Base-by-base conservation (phyloP, 768 basidiomycete species). In the Pleurotus tuoliensis region DNA sequence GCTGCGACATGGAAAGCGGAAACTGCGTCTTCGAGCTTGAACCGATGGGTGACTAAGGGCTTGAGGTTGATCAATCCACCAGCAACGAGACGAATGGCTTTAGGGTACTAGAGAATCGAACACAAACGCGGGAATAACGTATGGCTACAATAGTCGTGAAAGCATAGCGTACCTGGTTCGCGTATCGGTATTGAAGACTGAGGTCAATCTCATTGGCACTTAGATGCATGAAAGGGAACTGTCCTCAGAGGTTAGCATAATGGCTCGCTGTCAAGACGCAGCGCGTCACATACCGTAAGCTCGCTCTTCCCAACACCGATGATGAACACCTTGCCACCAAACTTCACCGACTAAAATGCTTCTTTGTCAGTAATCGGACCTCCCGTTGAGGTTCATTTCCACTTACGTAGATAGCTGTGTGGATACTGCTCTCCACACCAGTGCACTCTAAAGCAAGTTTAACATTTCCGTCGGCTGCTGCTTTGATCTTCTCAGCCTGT, bases 11-110 rank as follows among this genome's bases (percentile, higher is more conserved):
- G 83, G 74, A 95, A 95, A 1, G 93, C 93, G 49, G 83, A 72
- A 6, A 86, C 78, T 0, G 91, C 88, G 30, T 88, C 80, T 61
- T 89, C 87, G 15, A 95, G 78, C 16, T 75, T 59, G 67, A 90
- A 90, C 11, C 83, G 76, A 62, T 90, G 89, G 25, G 88, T 89
- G n/a, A 92, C 86, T 53, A 94, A 81, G 61, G 90, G 88, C 60
- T 86, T 85, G 57, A 92, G 71, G 62, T 90, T 76, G 52, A 87
- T 81, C 18, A 94, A 71, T 25, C 84, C 81, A 18, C 86, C 83
- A 40, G 87, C 84, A n/a, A 95, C 79, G 7, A 94, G 83, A 3
- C 86, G 81, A 57, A 95, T 82, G 2, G 93, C 93, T 64, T 88
- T 90, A 8, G 91, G 91, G 70, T 93, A 95, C 76, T 87, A 71